Evolutionary conservation across 495 filamentous ascomycete genomes (phyloP).

Genomic region (Corynascus novoguineensis): DNA sequence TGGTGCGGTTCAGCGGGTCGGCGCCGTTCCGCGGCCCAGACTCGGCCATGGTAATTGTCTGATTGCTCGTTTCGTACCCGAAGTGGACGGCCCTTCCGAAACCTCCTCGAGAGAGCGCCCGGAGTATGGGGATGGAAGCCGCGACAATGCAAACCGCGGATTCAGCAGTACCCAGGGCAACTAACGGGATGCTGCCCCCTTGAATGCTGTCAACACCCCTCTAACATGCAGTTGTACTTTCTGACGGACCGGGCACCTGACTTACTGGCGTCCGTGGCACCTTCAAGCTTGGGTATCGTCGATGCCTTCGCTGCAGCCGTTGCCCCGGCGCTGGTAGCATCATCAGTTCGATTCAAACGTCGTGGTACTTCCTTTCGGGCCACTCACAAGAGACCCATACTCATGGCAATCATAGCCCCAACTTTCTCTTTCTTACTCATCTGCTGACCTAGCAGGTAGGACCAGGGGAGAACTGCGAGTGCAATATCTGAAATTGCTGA

Average conservation of each 20-base stretch:
- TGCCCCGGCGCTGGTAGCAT: conserved; percentile 22
- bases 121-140: conserved; percentile 34
- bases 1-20: background rate
- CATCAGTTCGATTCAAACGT: background rate
- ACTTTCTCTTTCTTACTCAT: conserved; percentile 36
- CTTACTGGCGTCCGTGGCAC: conserved; percentile 12
- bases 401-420: conserved; percentile 37
- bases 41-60: conserved; percentile 17
- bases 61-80: conserved; percentile 19
- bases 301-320: conserved; percentile 28
- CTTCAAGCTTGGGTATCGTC: conserved; percentile 14
- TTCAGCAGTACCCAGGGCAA: conserved; percentile 29
- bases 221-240: no score
- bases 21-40: background rate
- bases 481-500: conserved; percentile 33
- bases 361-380: background rate
- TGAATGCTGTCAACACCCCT: background rate
- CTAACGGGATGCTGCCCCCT: conserved; percentile 17
- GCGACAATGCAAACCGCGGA: conserved; percentile 35
- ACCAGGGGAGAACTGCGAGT: conserved; percentile 35
- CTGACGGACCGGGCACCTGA: no score
- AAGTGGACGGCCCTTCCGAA: background rate
- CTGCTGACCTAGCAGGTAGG: conserved; percentile 28
- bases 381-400: conserved; percentile 37
- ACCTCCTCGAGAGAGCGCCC: conserved; percentile 24